Evolutionary conservation across 2,329 filamentous ascomycete genomes (phyloP), one percentile per base, ranked within the genome.

Genomic region (Aspergillus sp.): DNA sequence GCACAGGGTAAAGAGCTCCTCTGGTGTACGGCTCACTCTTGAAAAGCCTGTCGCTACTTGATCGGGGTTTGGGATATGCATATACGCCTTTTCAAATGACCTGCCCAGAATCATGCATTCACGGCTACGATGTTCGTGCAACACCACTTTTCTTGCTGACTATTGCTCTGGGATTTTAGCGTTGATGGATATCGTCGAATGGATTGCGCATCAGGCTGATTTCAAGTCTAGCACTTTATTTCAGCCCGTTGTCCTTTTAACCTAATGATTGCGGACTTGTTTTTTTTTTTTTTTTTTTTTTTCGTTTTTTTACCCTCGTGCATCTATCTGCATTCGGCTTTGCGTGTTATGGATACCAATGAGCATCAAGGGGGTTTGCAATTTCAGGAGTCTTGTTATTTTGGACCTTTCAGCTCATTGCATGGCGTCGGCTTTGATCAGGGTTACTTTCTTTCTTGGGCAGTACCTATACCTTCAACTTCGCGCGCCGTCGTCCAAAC

Each of bases 401-500:
- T 56, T 64, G 60, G 59, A 59, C 46, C 50, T 59, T 60, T 47
- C 62, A 66, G 50, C 57, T 58, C 59, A 60, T 59, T 64, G 63
- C 62, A 65, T 65, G 68, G 69, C 66, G 67, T 68, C 67, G 66
- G 57, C 61, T 65, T 58, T 58, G 49, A 41, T 49, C 23, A 45
- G 46, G 46, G 25, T 27, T 56, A 40, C 45, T 55, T 37, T 44
- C 41, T 51, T 51, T 62, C 44, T 57, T 61, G 57, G 60, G 56
- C 59, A 60, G 46, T 33, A 27, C 23, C 33, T 19, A 59, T 54
- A 40, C 55, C 57, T 47, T 53, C 44, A 40, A 33, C 25, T 21
- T 15, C n/a, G 23, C 25, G 31, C 25, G 43, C 51, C 6, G 43
- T 14, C 41, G 17, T 19, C 19, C 19, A 23, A 37, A 8, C 9